Evolutionary conservation across 73 alveolate genomes (phyloP), one percentile per base, ranked within the genome.

Genomic region (Paramecium sexaurelia): DNA sequence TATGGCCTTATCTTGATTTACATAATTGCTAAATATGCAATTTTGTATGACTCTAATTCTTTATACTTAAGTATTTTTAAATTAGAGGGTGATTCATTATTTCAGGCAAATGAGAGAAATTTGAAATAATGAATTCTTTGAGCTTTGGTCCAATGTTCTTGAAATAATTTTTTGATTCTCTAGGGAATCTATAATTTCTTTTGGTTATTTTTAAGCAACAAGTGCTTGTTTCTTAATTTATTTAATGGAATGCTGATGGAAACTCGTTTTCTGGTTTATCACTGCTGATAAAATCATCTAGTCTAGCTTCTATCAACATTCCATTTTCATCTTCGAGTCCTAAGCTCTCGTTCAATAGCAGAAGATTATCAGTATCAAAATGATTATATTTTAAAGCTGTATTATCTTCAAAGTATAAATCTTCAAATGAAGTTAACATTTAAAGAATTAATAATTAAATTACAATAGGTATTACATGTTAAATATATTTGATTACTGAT

Each of bases 111-210:
- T 57, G 39, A 27, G 82, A 57, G 15, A 57, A 57, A 32, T 57
- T 57, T 57, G 19, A 11, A 9, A n/a, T 24, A 32, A 57, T 57
- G 41, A 57, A 57, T 24, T 27, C 82, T 13, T 17, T 57, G 15
- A 57, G 82, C 9, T 57, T 57, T 8, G 82, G 82, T 24, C 82
- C 82, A 32, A 57, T 57, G 4, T 57, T 57, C 22, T 57, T 57
- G 40, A 57, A 57, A 32, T 57, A 57, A 22, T 57, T 57, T 57
- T 57, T 57, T 17, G 82, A 57, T 32, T 57, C 82, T 57, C 82
- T 57, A 27, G 82, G 82, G 24, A 10, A 57, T 32, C 36, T 32
- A 57, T 57, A 32, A 17, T 27, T 24, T 57, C 43, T 57, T 57
- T 8, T 27, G 6, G 10, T 22, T 57, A 22, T 7, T 3, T 55